These are phyloP conservation scores for Arxiozyma heterogenica DNA, from an alignment of 1,139 yeast genomes.

Conservation along the genomic window DNA sequence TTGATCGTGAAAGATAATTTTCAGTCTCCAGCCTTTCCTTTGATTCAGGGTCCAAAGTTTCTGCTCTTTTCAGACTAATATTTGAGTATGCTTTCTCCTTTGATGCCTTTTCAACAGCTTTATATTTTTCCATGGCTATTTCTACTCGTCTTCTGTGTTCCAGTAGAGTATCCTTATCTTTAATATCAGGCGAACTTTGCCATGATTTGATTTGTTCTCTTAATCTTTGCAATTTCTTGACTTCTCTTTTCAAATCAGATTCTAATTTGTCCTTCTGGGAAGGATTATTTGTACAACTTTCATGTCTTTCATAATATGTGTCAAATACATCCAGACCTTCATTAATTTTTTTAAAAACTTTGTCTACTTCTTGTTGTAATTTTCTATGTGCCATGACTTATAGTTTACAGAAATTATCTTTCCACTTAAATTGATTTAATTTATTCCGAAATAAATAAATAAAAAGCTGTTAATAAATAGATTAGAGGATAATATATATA, in stretches of 20 bases:
- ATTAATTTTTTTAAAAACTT: conserved; percentile 65
- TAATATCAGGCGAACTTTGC: conserved; percentile 64
- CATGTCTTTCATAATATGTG: conserved; percentile 60
- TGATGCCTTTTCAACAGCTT: conserved; percentile 64
- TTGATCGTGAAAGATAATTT: conserved; percentile 48
- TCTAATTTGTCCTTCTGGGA: conserved; percentile 70
- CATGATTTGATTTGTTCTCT: conserved; percentile 79
- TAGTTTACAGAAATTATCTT: background rate
- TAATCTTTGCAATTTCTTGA: conserved; percentile 86
- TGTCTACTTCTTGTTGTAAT: conserved; percentile 68
- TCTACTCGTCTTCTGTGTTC: conserved; percentile 60
- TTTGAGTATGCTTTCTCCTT: conserved; percentile 72
- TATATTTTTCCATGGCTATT: conserved; percentile 75
- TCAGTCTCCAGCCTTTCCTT: conserved; percentile 49
- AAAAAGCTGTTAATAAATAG: background rate
- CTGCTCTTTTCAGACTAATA: conserved; percentile 42
- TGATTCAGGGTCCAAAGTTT: conserved; percentile 54
- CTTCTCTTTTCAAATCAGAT: conserved; percentile 76
- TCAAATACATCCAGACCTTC: conserved; percentile 68
- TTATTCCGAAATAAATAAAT: background rate
- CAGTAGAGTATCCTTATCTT: conserved; percentile 54
- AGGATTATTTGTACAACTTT: conserved; percentile 48
- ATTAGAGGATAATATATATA: too few relatives aligned
- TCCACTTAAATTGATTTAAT: too few relatives aligned
- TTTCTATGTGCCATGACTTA: conserved; percentile 53